Conservation (phyloP, 2,329 filamentous ascomycete genomes). For the Verticillium klebahnii region DNA sequence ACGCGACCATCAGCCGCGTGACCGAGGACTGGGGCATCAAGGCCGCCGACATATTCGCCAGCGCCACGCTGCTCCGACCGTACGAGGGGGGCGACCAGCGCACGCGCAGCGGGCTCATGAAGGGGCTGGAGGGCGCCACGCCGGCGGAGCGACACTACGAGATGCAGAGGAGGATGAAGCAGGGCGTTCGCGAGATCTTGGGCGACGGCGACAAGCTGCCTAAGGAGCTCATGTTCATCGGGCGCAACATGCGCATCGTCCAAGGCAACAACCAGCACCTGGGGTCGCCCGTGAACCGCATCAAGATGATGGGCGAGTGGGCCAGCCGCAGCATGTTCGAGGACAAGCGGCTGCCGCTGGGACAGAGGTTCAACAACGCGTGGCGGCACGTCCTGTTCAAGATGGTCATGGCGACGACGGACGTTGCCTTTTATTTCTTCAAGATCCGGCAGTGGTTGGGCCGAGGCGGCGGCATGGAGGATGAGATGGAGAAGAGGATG, state of each 20-base stretch:
- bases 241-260: conserved; percentile 86
- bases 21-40: conserved; percentile 82
- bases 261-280: conserved; percentile 91
- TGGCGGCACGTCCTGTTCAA: conserved; percentile 80
- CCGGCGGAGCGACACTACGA: conserved; percentile 75
- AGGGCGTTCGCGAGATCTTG: conserved; percentile 63
- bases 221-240: conserved; percentile 87
- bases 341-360: conserved; percentile 57
- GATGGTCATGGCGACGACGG: conserved; percentile 67
- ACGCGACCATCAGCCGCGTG: conserved; percentile 67
- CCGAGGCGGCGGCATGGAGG: conserved; percentile 82
- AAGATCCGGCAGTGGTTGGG: conserved; percentile 74
- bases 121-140: conserved; percentile 53
- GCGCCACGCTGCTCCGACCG: conserved; percentile 81
- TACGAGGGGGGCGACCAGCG: conserved; percentile 79
- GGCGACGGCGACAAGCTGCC: conserved; percentile 86
- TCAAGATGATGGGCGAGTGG: conserved; percentile 93
- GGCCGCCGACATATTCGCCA: conserved; percentile 86
- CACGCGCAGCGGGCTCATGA: conserved; percentile 61
- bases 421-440: conserved; percentile 78
- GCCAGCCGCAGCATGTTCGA: conserved; percentile 79
- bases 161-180: conserved; percentile 82
- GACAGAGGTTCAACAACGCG: conserved; percentile 62
- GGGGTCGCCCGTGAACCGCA: conserved; percentile 81
- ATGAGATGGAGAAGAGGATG: conserved; percentile 87